phyloP scores from a whole-genome alignment of 495 filamentous ascomycete genomes.

The Podospora appendiculata region DNA sequence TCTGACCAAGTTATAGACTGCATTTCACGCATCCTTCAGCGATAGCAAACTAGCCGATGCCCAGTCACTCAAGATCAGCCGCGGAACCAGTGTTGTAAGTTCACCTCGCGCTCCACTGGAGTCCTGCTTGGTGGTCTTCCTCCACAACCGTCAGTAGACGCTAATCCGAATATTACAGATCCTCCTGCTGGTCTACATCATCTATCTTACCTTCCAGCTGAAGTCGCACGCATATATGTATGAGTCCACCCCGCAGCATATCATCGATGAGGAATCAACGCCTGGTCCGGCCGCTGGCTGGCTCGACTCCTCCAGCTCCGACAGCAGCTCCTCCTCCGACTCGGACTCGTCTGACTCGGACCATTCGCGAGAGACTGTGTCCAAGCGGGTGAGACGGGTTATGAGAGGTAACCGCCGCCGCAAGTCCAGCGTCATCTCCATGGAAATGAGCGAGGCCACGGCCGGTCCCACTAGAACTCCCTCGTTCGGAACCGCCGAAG shows the following conservation, averaged over 20 bases:
- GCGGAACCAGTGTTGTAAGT: slow-evolving; percentile 80
- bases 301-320: slow-evolving; percentile 61
- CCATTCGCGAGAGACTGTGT: slow-evolving; percentile 60
- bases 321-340: slow-evolving; percentile 41
- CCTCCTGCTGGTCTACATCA: slow-evolving; percentile 70
- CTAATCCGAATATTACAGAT: slow-evolving; percentile 36
- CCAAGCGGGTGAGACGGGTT: slow-evolving; percentile 63
- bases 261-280: slow-evolving; percentile 81
- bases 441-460: slow-evolving; percentile 39
- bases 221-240: slow-evolving; percentile 91
- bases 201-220: slow-evolving; percentile 86
- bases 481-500: slow-evolving; percentile 27
- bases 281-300: slow-evolving; percentile 79
- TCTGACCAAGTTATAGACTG: slow-evolving; percentile 47
- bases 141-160: not conserved
- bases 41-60: slow-evolving; percentile 52
- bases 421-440: slow-evolving; percentile 66
- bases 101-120: not conserved
- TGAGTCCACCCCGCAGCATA: slow-evolving; percentile 77
- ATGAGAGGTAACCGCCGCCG: slow-evolving; percentile 57
- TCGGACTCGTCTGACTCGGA: slow-evolving; percentile 56
- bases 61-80: slow-evolving; percentile 72
- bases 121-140: not conserved
- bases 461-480: slow-evolving; percentile 23
- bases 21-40: slow-evolving; percentile 82